Conservation (phyloP, 2,329 filamentous ascomycete genomes). For the Ceratocystis colombiana region DNA sequence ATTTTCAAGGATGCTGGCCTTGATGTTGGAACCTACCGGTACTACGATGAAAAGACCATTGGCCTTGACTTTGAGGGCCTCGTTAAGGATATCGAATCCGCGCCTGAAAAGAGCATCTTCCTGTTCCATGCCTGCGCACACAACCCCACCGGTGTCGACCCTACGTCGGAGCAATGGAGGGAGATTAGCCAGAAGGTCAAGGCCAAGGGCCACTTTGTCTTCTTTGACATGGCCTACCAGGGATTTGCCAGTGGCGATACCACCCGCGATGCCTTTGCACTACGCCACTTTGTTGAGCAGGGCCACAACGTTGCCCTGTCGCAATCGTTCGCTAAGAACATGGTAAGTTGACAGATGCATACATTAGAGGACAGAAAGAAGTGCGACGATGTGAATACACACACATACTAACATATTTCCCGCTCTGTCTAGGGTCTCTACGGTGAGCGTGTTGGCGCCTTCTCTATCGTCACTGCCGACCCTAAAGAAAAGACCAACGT, state of each 20-base stretch:
- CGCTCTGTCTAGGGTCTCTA: conserved; percentile 65
- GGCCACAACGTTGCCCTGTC: conserved; percentile 80
- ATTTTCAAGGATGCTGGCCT: conserved; percentile 92
- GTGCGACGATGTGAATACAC: background rate
- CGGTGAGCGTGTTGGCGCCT: conserved; percentile 93
- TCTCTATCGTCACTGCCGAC: conserved; percentile 79
- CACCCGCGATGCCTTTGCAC: conserved; percentile 83
- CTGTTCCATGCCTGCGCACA: conserved; percentile 95
- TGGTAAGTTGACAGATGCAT: conserved; percentile 46
- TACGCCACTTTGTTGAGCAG: conserved; percentile 86
- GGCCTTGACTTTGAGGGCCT: conserved; percentile 95
- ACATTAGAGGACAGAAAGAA: background rate
- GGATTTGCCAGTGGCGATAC: conserved; percentile 91
- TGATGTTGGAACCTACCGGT: conserved; percentile 87
- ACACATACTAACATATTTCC: background rate
- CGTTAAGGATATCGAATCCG: conserved; percentile 78
- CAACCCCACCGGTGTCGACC: conserved; percentile 95
- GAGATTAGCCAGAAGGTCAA: conserved; percentile 81
- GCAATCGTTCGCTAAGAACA: conserved; percentile 99
- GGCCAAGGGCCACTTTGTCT: conserved; percentile 76
- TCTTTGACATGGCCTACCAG: conserved; percentile 99
- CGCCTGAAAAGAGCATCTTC: conserved; percentile 78
- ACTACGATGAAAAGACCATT: conserved; percentile 99
- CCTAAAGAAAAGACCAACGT: conserved; percentile 89
- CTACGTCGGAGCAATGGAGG: conserved; percentile 82